Base-by-base conservation (phyloP, 768 basidiomycete species). In the Kondoa malvinella region DNA sequence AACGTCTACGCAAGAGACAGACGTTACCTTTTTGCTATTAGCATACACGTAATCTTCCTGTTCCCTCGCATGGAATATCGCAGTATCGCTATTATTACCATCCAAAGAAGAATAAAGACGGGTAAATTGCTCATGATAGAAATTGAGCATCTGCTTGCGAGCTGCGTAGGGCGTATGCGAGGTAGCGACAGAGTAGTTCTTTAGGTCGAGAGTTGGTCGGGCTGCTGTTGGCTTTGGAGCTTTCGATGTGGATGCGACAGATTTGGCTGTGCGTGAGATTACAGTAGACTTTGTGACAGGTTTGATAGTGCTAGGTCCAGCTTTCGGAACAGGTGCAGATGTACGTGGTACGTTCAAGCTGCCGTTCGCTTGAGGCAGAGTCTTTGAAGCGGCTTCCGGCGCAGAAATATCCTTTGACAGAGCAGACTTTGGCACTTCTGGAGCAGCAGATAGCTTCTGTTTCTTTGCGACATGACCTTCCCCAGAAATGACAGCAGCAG, bases 31-130 rank as follows among this genome's bases (percentile, higher is more conserved):
- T 91, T 73, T 92, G 89, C 65, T 79, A 82, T 12, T 21, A 21
- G 12, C 21, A 21, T 90, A 90, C 0, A 90, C 81, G 69, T 90
- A 86, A 34, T 83, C 82, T 74, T 94, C 91, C 73, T 92, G 89
- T 65, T 79, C 82, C 12, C 89, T 80, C 2, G 91, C 85, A 77
- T 92, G 87, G 65, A 88, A 84, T 0, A 84, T 78, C 0, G 89
- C 87, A 26, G 91, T 75, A 0, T 34, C 16, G 68, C 57, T 14
- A 58, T 56, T 26, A 68, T 64, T 26, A 62, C 57, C 56, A 69
- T 68, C 26, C 30, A 69, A 66, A 30, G 67, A 63, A 2, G 70
- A 56, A 64, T 73, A 73, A 34, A 63, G 25, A 1, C 67, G 57
- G 69, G 70, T 67, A 57, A 73, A 71, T 21, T 71, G 71, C 69